phyloP scores from a whole-genome alignment of 306 rosid species.

The Comarum palustre region DNA sequence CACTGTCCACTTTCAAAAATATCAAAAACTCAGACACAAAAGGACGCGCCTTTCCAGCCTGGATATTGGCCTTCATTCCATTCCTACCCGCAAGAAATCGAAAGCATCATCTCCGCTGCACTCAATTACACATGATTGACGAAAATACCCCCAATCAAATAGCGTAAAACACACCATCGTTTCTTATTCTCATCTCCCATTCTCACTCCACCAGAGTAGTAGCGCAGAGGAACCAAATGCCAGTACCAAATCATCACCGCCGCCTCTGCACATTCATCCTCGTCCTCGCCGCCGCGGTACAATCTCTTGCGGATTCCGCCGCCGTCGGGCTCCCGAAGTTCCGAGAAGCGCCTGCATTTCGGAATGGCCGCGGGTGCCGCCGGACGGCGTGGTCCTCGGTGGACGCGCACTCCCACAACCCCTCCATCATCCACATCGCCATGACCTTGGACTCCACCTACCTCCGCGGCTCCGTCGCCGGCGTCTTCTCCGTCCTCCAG shows the following conservation, averaged over 20 bases:
- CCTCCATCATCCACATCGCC: slow-evolving; percentile 70
- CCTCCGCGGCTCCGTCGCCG: slow-evolving; percentile 89
- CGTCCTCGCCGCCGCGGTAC: slow-evolving; percentile 16
- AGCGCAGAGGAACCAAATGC: slow-evolving; percentile 25
- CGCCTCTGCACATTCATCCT: not conserved
- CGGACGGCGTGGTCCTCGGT: slow-evolving; percentile 25
- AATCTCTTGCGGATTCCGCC: not conserved
- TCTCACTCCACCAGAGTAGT: not conserved
- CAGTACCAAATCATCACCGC: slow-evolving; percentile 23
- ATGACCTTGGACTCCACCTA: slow-evolving; percentile 81
- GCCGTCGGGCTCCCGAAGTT: slow-evolving; percentile 38
- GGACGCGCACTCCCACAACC: slow-evolving; percentile 26
- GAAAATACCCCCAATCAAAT: not conserved
- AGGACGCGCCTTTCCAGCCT: slow-evolving; percentile 54
- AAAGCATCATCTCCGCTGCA: not conserved
- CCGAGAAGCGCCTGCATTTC: slow-evolving; percentile 86
- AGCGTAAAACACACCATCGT: not conserved
- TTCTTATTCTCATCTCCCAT: not conserved
- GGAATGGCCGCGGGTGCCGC: slow-evolving; percentile 68
- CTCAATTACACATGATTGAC: not conserved
- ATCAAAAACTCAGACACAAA: not conserved
- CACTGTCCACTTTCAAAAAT: not conserved
- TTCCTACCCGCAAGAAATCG: not conserved
- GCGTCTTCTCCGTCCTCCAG: slow-evolving; percentile 76
- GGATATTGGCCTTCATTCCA: slow-evolving; percentile 22